Base-by-base conservation (phyloP, 1,284 basidiomycete genomes). In the Fomitopsis schrenkii region DNA sequence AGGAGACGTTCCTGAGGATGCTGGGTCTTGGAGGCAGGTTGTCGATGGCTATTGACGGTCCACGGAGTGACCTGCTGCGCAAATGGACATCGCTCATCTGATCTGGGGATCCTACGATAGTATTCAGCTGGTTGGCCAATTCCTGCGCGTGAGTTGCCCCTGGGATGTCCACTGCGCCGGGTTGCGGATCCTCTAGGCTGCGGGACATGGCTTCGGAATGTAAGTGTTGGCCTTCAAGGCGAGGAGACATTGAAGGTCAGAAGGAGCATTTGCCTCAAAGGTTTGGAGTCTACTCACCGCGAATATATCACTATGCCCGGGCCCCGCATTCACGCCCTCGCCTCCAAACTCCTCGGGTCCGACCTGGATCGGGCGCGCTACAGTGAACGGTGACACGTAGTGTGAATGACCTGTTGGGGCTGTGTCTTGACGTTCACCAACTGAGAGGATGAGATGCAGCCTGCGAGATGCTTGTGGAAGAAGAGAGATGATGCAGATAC, bases 1-100 rank as follows among this genome's bases (percentile, higher is more conserved):
- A 44, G 5, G 68, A 70, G n/a, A 63, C 42, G 40, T 63, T 65
- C 22, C 67, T 61, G 15, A 53, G 52, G 30, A 67, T 58, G 10
- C 53, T 52, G 9, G 65, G 68, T 38, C 63, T 59, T 44, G 38
- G 53, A 57, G 9, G 62, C 60, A 28, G 22, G 30, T 30, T 14
- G 14, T 28, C 14, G 3, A 54, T 40, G n/a, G n/a, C 33, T 19
- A 48, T 6, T n/a, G 62, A 46, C 1, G 33, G 52, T 6, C 12
- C 19, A 7, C 52, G 36, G 14, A 26, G 3, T 28, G 19, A n/a
- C 35, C 33, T 33, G 35, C n/a, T 36, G 5, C 35, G n/a, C n/a
- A 14, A 9, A 10, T 26, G 28, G 17, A 6, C n/a, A 17, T 54
- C 35, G n/a, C 19, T 4, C n/a, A 40, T 15, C n/a, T 54, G 52